Conservation (phyloP, 768 basidiomycete genomes). For the Lyophyllum shimeji region DNA sequence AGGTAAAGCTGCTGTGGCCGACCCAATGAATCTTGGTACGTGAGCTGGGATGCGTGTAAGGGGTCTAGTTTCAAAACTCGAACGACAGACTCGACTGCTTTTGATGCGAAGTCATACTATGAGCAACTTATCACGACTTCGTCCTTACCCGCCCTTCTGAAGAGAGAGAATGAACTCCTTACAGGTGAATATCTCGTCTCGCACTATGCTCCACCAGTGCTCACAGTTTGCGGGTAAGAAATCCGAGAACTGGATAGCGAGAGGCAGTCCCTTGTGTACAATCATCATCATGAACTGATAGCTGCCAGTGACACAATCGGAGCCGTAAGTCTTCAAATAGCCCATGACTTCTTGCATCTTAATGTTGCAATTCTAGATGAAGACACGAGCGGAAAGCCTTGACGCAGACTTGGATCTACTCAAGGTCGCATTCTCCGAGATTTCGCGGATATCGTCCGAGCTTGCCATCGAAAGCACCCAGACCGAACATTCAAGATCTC, state of each 20-base stretch:
- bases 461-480: slow-evolving; percentile 47
- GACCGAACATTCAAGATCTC: neutral
- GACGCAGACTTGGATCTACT: slow-evolving; percentile 84
- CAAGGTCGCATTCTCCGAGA: slow-evolving; percentile 80
- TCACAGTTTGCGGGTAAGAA: slow-evolving; percentile 45
- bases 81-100: slow-evolving; percentile 68
- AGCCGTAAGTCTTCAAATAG: slow-evolving; percentile 47
- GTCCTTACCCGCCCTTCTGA: slow-evolving; percentile 69
- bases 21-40: slow-evolving; percentile 83
- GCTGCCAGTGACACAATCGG: slow-evolving; percentile 92
- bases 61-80: neutral
- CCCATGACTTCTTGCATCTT: neutral
- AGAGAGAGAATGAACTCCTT: slow-evolving; percentile 79
- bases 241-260: slow-evolving; percentile 87
- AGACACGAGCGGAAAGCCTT: slow-evolving; percentile 79
- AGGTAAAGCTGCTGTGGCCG: slow-evolving; percentile 56
- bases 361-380: slow-evolving; percentile 60
- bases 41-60: neutral
- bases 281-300: slow-evolving; percentile 94
- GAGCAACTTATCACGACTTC: slow-evolving; percentile 84
- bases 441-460: slow-evolving; percentile 74
- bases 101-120: slow-evolving; percentile 83
- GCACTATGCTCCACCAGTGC: neutral
- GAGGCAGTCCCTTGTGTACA: slow-evolving; percentile 88
- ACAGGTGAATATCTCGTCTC: slow-evolving; percentile 42